Conservation (phyloP, 345 rosid genomes). For the Rhizophora apiculata region DNA sequence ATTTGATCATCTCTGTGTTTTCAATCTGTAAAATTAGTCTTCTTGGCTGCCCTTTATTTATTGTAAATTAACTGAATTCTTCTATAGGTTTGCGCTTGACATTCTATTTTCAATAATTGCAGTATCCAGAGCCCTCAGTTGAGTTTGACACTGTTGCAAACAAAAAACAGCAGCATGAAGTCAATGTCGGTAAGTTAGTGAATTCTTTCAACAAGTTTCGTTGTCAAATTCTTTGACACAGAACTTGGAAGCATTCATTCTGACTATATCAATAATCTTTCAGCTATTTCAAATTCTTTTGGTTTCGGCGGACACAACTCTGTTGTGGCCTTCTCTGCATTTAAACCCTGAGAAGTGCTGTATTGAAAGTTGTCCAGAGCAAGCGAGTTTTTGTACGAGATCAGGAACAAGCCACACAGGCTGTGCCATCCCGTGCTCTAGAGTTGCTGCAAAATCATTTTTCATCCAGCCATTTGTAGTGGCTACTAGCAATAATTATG, state of each 20-base stretch:
- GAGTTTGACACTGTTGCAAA: slow-evolving; percentile 89
- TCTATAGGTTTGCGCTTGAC: background rate
- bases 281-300: slow-evolving; percentile 94
- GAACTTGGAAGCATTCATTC: background rate
- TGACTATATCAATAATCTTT: slow-evolving; percentile 11
- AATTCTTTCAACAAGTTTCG: slow-evolving; percentile 4
- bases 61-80: background rate
- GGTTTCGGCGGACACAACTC: slow-evolving; percentile 99
- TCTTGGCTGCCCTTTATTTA: background rate
- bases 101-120: slow-evolving; percentile 19
- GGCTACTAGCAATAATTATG: slow-evolving; percentile 12
- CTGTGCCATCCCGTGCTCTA: slow-evolving; percentile 15
- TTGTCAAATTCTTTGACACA: slow-evolving; percentile 3
- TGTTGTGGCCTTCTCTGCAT: slow-evolving; percentile 84
- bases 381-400: slow-evolving; percentile 10
- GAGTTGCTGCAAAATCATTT: slow-evolving; percentile 23
- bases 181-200: slow-evolving; percentile 80
- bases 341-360: slow-evolving; percentile 59
- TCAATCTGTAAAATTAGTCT: background rate
- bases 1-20: background rate
- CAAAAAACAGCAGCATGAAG: slow-evolving; percentile 83
- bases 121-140: slow-evolving; percentile 88
- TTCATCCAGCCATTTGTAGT: slow-evolving; percentile 10
- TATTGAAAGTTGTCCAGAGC: slow-evolving; percentile 1
- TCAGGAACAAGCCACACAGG: slow-evolving; percentile 11